Base-by-base conservation (phyloP, 2,329 filamentous ascomycete species). In the Venturia effusa region DNA sequence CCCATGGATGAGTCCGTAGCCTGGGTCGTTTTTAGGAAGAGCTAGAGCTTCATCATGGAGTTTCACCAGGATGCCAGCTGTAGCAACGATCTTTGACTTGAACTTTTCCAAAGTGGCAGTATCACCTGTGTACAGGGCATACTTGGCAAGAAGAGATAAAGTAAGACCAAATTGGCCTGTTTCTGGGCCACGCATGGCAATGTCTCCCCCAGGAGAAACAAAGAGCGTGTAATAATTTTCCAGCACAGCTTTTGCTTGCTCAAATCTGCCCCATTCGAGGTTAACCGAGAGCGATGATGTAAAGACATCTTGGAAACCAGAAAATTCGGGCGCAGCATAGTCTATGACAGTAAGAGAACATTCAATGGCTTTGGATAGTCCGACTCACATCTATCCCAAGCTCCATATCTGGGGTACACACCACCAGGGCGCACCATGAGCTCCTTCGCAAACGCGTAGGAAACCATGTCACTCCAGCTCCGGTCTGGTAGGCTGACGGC, bases 221-320 rank as follows among this genome's bases (percentile, higher is more conserved):
- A 64, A 64, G 11, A 61, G 24, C 4, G 62, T 64, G 27, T 40
- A 64, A 19, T 61, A 64, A n/a, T 64, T 64, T 11, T 64, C 62
- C n/a, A 64, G 34, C 3, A 64, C 62, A 32, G 27, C 57, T n/a
- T 60, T 61, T 27, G 62, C 62, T 15, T 64, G 62, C 37, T 32
- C 41, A 40, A 64, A 64, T 19, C 62, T 59, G 40, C 62, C 62
- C 37, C 39, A 51, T 6, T 64, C 62, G 55, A 64, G 62, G 22
- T 64, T 64, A 6, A 57, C 22, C 13, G 24, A 24, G 22, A 64
- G 39, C 13, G 54, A 32, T 17, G 22, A 11, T 27, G 62, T 61
- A 22, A 64, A 64, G 39, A 61, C 51, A 54, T 64, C 62, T 40
- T 64, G 62, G 51, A 64, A 64, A 15, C 62, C 62, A 19, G 61